Base-by-base conservation (phyloP, 768 basidiomycete genomes). In the Mycena capillaripes region DNA sequence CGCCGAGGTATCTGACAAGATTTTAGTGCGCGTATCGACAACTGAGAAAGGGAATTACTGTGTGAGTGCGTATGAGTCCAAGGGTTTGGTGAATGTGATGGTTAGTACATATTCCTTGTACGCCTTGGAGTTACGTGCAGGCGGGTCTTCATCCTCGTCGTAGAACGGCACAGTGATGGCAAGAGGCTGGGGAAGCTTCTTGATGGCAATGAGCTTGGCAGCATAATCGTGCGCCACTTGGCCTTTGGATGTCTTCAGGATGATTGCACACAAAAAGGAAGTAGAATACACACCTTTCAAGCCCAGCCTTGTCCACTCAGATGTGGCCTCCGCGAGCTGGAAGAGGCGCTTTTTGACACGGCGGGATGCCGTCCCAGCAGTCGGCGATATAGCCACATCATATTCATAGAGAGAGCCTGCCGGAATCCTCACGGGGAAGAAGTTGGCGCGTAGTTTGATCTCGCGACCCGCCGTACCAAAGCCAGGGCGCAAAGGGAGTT, bases 381-480 rank as follows among this genome's bases (percentile, higher is more conserved):
- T 79, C 0, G 91, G 91, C 8, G 84, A 79, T 36, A 92, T 89
- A 2, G 85, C 76, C 19, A 93, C 87, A 68, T 88, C 85, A 76
- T 94, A 94, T 68, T 94, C 93, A 76, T 85, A 90, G 11, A 91
- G 75, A 2, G 85, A 80, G 0, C 82, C 84, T 44, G 87, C 86
- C 2, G 86, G 86, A 12, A 89, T 79, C 56, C 83, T 84, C 30
- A 94, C 83, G 0, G 91, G 86, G 79, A 93, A 93, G 82, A 90
- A 93, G 75, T 94, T 94, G 55, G 92, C 85, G 9, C 93, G 86
- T 19, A 93, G 78, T 52, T 83, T 87, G 76, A 90, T 84, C 12
- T 79, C 46, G 42, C 71, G 84, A 12, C 92, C 91, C 1, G 72
- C 73, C 0, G 83, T 89, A 0, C 92, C 91, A 73, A 86, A 92